phyloP scores from a whole-genome alignment of 1,284 basidiomycete genomes.

The Boletus mariae region DNA sequence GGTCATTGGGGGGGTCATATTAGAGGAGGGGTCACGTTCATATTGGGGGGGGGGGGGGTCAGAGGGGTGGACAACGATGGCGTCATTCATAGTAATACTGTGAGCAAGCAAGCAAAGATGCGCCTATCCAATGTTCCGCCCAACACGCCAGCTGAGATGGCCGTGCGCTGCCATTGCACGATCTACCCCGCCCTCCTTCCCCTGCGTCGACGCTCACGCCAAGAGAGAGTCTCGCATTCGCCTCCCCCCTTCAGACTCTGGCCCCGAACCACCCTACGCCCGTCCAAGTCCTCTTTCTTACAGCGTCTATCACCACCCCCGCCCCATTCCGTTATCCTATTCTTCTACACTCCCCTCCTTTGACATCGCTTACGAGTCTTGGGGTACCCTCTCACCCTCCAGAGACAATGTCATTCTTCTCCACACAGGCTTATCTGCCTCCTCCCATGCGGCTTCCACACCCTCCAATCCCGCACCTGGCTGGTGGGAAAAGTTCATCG shows the following conservation, averaged over 20 bases:
- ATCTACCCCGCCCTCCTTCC: slow-evolving; percentile 47
- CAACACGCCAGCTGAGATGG: background rate
- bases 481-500: slow-evolving; percentile 99
- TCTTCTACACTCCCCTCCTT: slow-evolving; percentile 69
- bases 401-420: slow-evolving; percentile 93
- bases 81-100: background rate
- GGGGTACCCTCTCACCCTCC: slow-evolving; percentile 81
- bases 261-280: slow-evolving; percentile 76
- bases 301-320: slow-evolving; percentile 57
- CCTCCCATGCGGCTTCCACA: slow-evolving; percentile 91
- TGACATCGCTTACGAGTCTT: slow-evolving; percentile 95
- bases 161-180: background rate
- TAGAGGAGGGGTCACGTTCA: background rate
- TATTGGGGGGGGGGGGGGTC: background rate
- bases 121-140: background rate
- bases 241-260: slow-evolving; percentile 33
- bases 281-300: slow-evolving; percentile 71
- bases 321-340: slow-evolving; percentile 75
- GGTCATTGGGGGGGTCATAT: background rate
- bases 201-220: slow-evolving; percentile 75
- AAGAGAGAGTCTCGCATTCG: slow-evolving; percentile 54
- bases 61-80: background rate
- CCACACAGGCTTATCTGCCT: slow-evolving; percentile 94
- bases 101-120: too few species aligned
- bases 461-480: slow-evolving; percentile 77